Conservation (phyloP, 108 stramenopile genomes). For the Cyclotella distinguenda region DNA sequence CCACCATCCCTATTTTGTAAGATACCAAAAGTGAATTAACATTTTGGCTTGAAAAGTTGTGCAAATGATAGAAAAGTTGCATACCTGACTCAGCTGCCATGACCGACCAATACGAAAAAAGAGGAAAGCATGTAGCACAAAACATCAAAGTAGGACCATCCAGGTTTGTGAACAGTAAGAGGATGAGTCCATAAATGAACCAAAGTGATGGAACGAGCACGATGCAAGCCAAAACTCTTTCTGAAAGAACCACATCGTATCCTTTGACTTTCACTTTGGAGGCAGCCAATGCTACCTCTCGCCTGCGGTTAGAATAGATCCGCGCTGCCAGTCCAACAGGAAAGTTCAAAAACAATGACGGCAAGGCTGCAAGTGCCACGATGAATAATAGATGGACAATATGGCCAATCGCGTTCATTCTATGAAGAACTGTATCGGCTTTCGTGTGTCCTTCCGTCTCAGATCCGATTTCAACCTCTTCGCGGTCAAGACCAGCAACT, state of each 20-base stretch:
- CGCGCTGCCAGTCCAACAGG: constrained; percentile 91
- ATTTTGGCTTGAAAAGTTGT: constrained; percentile 2
- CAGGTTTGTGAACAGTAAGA: constrained; percentile 70
- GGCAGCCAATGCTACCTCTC: constrained; percentile 87
- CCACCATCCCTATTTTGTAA: constrained; percentile 78
- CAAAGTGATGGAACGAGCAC: constrained; percentile 94
- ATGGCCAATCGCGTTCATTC: constrained; percentile 75
- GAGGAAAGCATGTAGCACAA: constrained; percentile 77
- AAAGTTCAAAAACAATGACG: constrained; percentile 87
- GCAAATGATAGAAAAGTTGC: constrained; percentile 49
- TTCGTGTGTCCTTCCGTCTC: constrained; percentile 46
- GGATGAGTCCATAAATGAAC: constrained; percentile 79
- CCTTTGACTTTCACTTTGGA: constrained; percentile 95
- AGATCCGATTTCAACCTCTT: constrained; percentile 57
- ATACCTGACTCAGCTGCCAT: constrained; percentile 74
- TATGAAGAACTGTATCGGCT: constrained; percentile 68
- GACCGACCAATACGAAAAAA: constrained; percentile 93
- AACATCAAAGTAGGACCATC: constrained; percentile 82
- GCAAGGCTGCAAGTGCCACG: constrained; percentile 78
- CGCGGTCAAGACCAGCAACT: constrained; percentile 43
- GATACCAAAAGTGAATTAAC: neutral
- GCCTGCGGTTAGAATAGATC: constrained; percentile 75
- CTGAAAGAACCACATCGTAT: constrained; percentile 93
- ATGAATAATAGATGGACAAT: constrained; percentile 85
- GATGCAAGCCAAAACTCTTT: constrained; percentile 93